Conservation (phyloP, 176 grass and related monocot species). For the Carex kokanica region DNA sequence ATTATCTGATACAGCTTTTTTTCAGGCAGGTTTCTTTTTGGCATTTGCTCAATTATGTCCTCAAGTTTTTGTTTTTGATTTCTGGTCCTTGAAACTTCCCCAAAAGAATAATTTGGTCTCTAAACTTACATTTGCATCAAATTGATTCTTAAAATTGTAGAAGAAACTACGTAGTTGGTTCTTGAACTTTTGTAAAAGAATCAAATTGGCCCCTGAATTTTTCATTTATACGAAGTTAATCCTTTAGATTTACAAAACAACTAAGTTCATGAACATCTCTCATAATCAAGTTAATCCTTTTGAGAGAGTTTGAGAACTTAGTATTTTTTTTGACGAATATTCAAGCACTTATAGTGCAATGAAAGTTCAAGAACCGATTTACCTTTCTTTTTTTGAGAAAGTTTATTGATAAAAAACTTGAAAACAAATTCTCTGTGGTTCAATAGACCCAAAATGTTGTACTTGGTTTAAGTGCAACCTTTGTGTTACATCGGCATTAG, state of each 20-base stretch:
- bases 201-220: neutral
- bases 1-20: neutral
- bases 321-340: neutral
- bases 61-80: neutral
- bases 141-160: neutral
- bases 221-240: neutral
- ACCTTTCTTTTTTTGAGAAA: neutral
- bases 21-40: neutral
- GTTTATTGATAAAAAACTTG: no score
- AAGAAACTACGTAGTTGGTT: neutral
- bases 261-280: neutral
- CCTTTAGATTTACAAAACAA: neutral
- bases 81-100: neutral
- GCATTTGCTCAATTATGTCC: conserved; percentile 4
- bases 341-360: neutral
- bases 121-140: neutral
- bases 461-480: neutral
- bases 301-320: neutral
- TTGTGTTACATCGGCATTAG: neutral
- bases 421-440: neutral
- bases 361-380: neutral
- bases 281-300: neutral
- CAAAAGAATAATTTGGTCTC: neutral
- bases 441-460: neutral
- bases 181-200: neutral